phyloP scores from a whole-genome alignment of 2,329 filamentous ascomycete genomes.

The Aspergillus candidus region DNA sequence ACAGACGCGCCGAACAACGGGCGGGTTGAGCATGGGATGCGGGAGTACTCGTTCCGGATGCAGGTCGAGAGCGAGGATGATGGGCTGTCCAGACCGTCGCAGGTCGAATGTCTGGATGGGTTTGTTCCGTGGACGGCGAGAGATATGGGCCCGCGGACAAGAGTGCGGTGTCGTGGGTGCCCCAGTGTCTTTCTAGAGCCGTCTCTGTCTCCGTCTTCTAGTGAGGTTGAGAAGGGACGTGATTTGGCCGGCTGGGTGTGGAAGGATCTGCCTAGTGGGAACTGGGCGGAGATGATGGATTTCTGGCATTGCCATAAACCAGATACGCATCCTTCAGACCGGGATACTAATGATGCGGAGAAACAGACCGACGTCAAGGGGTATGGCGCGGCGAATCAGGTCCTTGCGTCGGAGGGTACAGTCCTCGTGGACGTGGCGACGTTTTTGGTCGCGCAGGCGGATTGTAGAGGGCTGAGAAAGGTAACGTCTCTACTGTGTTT shows the following conservation, averaged over 20 bases:
- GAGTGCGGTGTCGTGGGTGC: constrained; percentile 37
- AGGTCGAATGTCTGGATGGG: constrained; percentile 24
- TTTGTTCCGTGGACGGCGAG: constrained; percentile 36
- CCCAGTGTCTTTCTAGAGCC: constrained; percentile 23
- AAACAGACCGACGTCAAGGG: constrained; percentile 59
- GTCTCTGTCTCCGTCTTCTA: background rate
- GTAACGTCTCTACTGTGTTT: constrained; percentile 17
- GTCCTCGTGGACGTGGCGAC: constrained; percentile 78
- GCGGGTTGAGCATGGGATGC: constrained; percentile 16
- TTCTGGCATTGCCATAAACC: constrained; percentile 99
- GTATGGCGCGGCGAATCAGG: constrained; percentile 74
- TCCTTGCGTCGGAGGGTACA: constrained; percentile 59
- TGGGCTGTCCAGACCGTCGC: background rate
- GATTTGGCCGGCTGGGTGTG: constrained; percentile 49
- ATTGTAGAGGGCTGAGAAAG: constrained; percentile 51
- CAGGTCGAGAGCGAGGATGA: constrained; percentile 41
- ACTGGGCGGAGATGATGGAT: constrained; percentile 99
- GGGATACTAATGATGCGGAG: constrained; percentile 34
- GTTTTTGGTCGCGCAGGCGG: constrained; percentile 62
- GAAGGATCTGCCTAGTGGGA: constrained; percentile 92
- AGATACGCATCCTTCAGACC: constrained; percentile 41
- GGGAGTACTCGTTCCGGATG: constrained; percentile 51
- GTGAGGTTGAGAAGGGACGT: background rate
- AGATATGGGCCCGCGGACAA: constrained; percentile 28
- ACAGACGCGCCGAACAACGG: background rate